Evolutionary conservation across 305 asterid species (phyloP), one percentile per base, ranked within the genome.

Genomic region (Plantago rigida): DNA sequence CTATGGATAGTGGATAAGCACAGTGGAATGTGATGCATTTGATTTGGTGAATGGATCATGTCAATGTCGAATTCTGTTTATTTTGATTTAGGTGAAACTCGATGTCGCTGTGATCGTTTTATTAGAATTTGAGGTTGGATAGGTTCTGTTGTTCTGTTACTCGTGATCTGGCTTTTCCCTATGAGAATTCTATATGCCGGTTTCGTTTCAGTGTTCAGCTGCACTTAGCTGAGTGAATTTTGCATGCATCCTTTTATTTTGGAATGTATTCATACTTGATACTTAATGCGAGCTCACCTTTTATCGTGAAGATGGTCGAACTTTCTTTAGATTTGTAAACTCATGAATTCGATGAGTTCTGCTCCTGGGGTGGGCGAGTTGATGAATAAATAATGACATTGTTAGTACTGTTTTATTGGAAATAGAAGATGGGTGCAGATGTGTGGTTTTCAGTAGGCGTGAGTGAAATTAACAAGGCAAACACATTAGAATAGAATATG

Each of bases 11-110:
- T 22, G 10, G 36, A 22, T 26, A 24, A 39, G 5, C 2, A 17
- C 41, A 59, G 11, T 26, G 64, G 28, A 48, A 42, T 66, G 6
- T 68, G 65, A 63, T 56, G 53, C 26, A 36, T 42, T 46, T 34
- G 61, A 56, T 56, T 4, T 41, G 24, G 52, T 14, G 62, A 63
- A 24, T 56, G 17, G 11, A 39, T 42, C 47, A 28, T 51, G 62
- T 58, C n/a, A 48, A 8, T 31, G 59, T 22, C 52, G 61, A 60
- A 51, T 50, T 42, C 13, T 63, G 28, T 19, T 52, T 53, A 47
- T n/a, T 59, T 13, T 62, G 59, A 56, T 69, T 61, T 47, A 36
- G 24, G 51, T 55, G 5, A 8, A 49, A 4, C 1, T 13, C 52
- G 22, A 13, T 47, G 52, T n/a, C n/a, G n/a, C 26, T 12, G 24